Base-by-base conservation (phyloP, 2,329 filamentous ascomycete species). In the Myrmaecium sp. region DNA sequence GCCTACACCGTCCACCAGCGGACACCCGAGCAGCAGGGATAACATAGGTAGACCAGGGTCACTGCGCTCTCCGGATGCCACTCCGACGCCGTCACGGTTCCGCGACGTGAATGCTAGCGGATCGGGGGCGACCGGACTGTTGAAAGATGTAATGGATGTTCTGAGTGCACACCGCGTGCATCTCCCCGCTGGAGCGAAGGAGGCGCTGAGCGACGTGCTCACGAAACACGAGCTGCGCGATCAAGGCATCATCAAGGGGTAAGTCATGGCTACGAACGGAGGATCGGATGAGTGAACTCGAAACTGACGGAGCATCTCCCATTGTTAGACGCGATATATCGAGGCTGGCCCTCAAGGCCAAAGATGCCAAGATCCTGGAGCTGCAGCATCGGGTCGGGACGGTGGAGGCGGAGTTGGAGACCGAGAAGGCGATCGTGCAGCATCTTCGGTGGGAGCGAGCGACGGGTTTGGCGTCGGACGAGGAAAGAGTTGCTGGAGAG, bases 251-350 rank as follows among this genome's bases (percentile, higher is more conserved):
- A 57, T 60, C 20, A 64, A 64, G 33, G 74, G 75, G 1, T n/a
- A n/a, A n/a, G n/a, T n/a, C n/a, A n/a, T n/a, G n/a, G n/a, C n/a
- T n/a, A n/a, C n/a, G n/a, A n/a, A n/a, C n/a, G n/a, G n/a, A n/a
- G n/a, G n/a, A n/a, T n/a, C n/a, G n/a, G n/a, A n/a, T n/a, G n/a
- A n/a, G n/a, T n/a, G n/a, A n/a, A n/a, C n/a, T n/a, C n/a, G n/a
- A n/a, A n/a, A n/a, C n/a, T n/a, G n/a, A n/a, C n/a, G n/a, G n/a
- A n/a, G n/a, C n/a, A n/a, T n/a, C n/a, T n/a, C n/a, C n/a, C n/a
- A n/a, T n/a, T n/a, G n/a, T n/a, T n/a, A n/a, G n/a, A n/a, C 58
- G 77, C 3, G 76, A 86, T 32, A 64, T 74, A 5, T 62, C 66
- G 3, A 55, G 78, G n/a, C 47, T 65, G 6, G 65, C 63, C 4